Evolutionary conservation across 805 yeast genomes (phyloP).

Genomic region (Suhomyces sp.): DNA sequence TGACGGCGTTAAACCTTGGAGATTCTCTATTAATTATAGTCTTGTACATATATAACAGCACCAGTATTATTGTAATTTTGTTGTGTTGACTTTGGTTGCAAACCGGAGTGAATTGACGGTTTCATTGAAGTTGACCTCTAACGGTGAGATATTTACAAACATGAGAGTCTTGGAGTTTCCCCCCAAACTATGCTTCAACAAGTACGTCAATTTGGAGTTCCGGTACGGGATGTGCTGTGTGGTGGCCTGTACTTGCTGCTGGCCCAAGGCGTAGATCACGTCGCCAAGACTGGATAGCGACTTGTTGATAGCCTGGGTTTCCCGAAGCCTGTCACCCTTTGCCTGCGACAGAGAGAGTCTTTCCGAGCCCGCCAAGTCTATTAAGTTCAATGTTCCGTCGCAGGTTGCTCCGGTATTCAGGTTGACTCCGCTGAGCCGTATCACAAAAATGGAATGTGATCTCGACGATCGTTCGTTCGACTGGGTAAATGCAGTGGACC

Average conservation of each 20-base stretch:
- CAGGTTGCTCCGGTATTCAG: conserved; percentile 42
- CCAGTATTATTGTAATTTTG: conserved; percentile 20
- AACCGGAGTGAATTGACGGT: conserved; percentile 82
- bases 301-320: conserved; percentile 85
- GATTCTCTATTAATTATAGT: not conserved
- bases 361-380: conserved; percentile 95
- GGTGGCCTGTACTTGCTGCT: conserved; percentile 29
- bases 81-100: conserved; percentile 77
- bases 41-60: not conserved
- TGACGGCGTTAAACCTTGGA: too few relatives aligned
- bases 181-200: conserved; percentile 77
- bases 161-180: conserved; percentile 88
- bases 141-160: conserved; percentile 87
- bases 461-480: conserved; percentile 85
- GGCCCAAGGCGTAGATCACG: conserved; percentile 71
- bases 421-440: conserved; percentile 58
- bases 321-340: conserved; percentile 75
- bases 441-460: conserved; percentile 80
- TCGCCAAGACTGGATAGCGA: conserved; percentile 87
- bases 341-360: conserved; percentile 72
- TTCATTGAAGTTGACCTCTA: conserved; percentile 60
- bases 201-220: conserved; percentile 73
- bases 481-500: conserved; percentile 79
- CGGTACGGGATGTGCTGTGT: conserved; percentile 62
- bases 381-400: conserved; percentile 69